Evolutionary conservation across 164 flowering plant species (phyloP), one percentile per base, ranked within the genome.

Genomic region (Paratinospora sagittata): DNA sequence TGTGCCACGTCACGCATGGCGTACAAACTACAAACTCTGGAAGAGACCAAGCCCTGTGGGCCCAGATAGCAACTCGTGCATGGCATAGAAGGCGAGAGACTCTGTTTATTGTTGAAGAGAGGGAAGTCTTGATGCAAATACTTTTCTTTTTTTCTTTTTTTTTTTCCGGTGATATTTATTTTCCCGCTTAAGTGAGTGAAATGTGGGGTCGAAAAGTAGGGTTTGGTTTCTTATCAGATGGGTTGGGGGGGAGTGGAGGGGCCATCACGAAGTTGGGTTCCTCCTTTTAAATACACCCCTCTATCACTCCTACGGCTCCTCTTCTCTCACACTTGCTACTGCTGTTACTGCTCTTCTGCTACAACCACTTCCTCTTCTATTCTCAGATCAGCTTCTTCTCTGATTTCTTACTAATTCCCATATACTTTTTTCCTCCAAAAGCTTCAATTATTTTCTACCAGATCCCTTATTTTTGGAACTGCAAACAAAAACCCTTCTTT

Each of bases 1-100:
- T 21, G 61, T 21, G 78, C 87, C 84, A 82, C 82, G 83, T 82
- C 85, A 78, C 49, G 24, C 41, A 39, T 26, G n/a, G 74, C 76
- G 69, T 76, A 69, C 34, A 30, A 30, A 30, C 57, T 26, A 49
- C 34, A 27, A 27, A 30, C 34, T 30, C 34, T 30, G 34, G 34
- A 30, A 47, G 21, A 19, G 30, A 24, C 17, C 8, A 34, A 52
- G 37, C 11, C 23, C 34, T 67, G 36, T 30, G 55, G 37, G 36
- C 52, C 71, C 7, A 33, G 74, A 67, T 27, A 68, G 65, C 75
- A 66, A 75, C 73, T 33, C 70, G 36, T 70, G 77, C 71, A 75
- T 70, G 62, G 77, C 45, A 66, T 63, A 41, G 23, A 9, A 47
- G 8, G 37, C 19, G 23, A 37, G 49, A 37, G 68, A 66, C 39